Evolutionary conservation across 2,329 filamentous ascomycete species (phyloP).

Genomic region (Corinectria fuckeliana): DNA sequence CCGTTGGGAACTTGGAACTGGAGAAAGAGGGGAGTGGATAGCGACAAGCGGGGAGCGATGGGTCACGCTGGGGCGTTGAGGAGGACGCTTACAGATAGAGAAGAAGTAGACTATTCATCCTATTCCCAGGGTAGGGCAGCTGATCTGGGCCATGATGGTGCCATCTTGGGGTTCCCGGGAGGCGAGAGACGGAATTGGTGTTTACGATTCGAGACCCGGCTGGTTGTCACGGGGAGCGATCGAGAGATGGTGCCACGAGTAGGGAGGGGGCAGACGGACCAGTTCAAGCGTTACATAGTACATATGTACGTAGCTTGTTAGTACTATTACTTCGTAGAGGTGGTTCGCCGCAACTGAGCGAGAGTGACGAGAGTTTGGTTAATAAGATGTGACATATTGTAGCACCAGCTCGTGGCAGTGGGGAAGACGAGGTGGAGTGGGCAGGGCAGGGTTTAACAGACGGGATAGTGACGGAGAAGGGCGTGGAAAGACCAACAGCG

Average conservation of each 20-base stretch:
- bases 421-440: slow-evolving; percentile 10
- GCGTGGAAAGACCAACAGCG: neutral
- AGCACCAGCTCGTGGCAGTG: slow-evolving; percentile 18
- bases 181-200: neutral
- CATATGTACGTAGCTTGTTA: too few species aligned
- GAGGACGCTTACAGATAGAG: neutral
- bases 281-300: too few species aligned
- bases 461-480: neutral
- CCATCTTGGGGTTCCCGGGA: neutral
- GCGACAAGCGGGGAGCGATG: neutral
- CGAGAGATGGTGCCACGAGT: slow-evolving; percentile 10
- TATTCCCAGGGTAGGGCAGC: neutral
- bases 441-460: slow-evolving; percentile 1
- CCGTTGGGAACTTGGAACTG: neutral
- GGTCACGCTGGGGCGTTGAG: slow-evolving; percentile 8
- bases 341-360: neutral
- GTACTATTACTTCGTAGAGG: too few species aligned
- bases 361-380: neutral
- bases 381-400: neutral
- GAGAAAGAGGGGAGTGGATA: neutral
- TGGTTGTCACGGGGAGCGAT: slow-evolving; percentile 6
- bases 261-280: neutral
- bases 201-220: neutral
- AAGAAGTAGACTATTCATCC: neutral
- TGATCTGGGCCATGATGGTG: neutral